Percentiles rank a stretch among this genome's conserved stretches.
Conservation (phyloP, 768 basidiomycete species). For the Kondoa malvinella region DNA sequence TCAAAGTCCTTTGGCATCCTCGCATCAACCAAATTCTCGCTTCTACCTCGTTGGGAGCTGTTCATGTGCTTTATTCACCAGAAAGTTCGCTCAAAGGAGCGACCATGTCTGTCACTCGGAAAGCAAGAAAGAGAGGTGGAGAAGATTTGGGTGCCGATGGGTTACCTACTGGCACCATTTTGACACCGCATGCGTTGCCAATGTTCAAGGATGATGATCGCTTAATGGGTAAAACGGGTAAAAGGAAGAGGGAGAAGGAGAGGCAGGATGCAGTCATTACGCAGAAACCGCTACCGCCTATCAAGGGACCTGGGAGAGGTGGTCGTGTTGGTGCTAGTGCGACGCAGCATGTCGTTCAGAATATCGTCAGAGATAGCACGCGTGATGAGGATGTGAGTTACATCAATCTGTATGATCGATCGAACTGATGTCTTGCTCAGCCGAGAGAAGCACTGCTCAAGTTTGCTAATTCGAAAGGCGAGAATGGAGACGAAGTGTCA, state of each 20-base stretch:
- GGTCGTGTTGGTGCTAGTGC: conserved; percentile 92
- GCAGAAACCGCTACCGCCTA: conserved; percentile 74
- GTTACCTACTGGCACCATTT: conserved; percentile 69
- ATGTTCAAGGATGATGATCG: conserved; percentile 72
- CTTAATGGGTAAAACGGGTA: conserved; percentile 41
- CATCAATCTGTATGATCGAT: neutral
- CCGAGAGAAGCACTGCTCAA: conserved; percentile 91
- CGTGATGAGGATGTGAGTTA: conserved; percentile 70
- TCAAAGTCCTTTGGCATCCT: conserved; percentile 84
- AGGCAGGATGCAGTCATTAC: conserved; percentile 79
- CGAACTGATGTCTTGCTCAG: conserved; percentile 35
- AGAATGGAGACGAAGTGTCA: conserved; percentile 53
- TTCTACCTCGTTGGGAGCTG: conserved; percentile 69
- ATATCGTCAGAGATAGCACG: conserved; percentile 75
- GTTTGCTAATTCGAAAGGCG: conserved; percentile 60
- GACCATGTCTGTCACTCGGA: conserved; percentile 70
- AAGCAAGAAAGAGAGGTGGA: conserved; percentile 60
- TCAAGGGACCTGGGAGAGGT: conserved; percentile 80
- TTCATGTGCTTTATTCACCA: conserved; percentile 85
- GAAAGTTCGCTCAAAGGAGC: conserved; percentile 76
- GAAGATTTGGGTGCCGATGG: conserved; percentile 54
- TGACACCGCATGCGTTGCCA: conserved; percentile 77
- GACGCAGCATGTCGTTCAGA: conserved; percentile 90
- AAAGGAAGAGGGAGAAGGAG: conserved; percentile 73
- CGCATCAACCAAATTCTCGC: conserved; percentile 94